Evolutionary conservation across 106 monocot genomes (phyloP).

Genomic region (Dendrobium huoshanense): DNA sequence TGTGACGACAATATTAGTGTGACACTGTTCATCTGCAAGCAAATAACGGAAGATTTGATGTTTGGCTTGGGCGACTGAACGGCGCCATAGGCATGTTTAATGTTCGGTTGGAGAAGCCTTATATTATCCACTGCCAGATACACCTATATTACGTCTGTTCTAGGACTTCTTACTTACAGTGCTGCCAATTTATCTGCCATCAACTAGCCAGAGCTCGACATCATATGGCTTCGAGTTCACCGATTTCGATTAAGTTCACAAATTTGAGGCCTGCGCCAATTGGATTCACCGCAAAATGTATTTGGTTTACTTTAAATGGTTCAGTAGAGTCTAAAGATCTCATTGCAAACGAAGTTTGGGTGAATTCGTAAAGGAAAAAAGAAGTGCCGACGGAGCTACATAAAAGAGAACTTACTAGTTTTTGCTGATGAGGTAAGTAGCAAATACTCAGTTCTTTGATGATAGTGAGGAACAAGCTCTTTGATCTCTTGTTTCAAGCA

Average conservation of each 20-base stretch:
- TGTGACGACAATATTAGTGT: too few relatives aligned
- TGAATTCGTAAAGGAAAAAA: constrained; percentile 11
- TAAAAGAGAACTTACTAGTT: constrained; percentile 17
- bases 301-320: constrained; percentile 56
- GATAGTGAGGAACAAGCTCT: not conserved
- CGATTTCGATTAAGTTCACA: constrained; percentile 50
- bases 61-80: too few relatives aligned
- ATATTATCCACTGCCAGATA: constrained; percentile 54
- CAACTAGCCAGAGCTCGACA: constrained; percentile 35
- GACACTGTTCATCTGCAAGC: too few relatives aligned
- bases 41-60: too few relatives aligned
- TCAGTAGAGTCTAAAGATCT: constrained; percentile 35
- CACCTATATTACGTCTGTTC: constrained; percentile 47
- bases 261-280: constrained; percentile 12
- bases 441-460: constrained; percentile 15
- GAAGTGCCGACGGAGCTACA: constrained; percentile 42
- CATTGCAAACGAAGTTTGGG: constrained; percentile 22
- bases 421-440: constrained; percentile 31
- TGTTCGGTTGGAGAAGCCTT: too few relatives aligned
- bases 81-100: too few relatives aligned
- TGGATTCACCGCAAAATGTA: constrained; percentile 34
- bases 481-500: not conserved
- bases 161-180: constrained; percentile 64
- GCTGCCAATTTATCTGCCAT: constrained; percentile 48
- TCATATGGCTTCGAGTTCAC: constrained; percentile 28